phyloP scores from a whole-genome alignment of 139 green algal genomes.

The Eudorina sp. region DNA sequence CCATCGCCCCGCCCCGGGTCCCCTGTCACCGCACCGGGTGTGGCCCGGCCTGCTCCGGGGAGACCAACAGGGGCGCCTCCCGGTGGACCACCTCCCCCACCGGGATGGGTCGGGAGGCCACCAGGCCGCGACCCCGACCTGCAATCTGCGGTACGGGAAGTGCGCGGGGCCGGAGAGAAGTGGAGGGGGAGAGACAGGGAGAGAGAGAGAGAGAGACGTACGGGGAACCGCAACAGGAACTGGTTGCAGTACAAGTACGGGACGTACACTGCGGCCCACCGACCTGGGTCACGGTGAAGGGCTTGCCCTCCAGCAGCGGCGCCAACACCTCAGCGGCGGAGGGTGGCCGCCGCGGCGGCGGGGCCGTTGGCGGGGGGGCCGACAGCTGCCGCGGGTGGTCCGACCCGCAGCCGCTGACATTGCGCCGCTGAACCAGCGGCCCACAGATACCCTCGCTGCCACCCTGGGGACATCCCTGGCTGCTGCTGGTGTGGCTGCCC shows the following conservation, averaged over 20 bases:
- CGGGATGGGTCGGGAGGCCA: constrained; percentile 4
- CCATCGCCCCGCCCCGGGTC: not conserved
- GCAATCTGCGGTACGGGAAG: not conserved
- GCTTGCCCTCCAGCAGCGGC: constrained; percentile 13
- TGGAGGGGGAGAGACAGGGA: not conserved
- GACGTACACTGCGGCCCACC: too few species aligned
- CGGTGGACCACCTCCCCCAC: not conserved
- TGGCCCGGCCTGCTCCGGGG: not conserved
- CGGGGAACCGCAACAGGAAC: too few species aligned
- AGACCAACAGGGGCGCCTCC: constrained; percentile 11
- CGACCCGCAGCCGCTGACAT: too few species aligned
- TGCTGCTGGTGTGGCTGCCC: too few species aligned
- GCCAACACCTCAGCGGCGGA: constrained; percentile 9
- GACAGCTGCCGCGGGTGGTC: too few species aligned
- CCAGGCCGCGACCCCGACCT: constrained; percentile 20
- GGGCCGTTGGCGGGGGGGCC: too few species aligned
- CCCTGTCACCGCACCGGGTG: not conserved
- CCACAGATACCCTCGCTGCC: too few species aligned
- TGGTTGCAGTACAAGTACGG: too few species aligned
- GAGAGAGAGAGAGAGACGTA: not conserved
- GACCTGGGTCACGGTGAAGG: constrained; percentile 21
- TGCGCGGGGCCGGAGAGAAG: too few species aligned
- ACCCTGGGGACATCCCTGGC: too few species aligned
- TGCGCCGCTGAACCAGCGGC: too few species aligned
- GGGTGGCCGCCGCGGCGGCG: not conserved